Evolutionary conservation across 768 basidiomycete genomes (phyloP).

Genomic region (Termitomyces sp.): DNA sequence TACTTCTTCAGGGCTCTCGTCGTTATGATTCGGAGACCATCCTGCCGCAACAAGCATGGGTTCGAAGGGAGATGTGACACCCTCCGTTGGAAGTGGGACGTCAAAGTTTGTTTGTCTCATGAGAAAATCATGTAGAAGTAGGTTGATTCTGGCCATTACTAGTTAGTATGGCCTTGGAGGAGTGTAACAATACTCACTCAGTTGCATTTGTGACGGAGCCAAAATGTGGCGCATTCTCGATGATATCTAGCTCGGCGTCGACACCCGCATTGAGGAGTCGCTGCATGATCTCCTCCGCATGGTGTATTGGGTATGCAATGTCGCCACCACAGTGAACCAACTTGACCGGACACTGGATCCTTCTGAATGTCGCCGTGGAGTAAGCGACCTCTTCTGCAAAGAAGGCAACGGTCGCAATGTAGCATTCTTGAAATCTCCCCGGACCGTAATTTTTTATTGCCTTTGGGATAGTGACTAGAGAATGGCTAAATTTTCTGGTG

Average conservation of each 20-base stretch:
- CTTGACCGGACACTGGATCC: conserved; percentile 24
- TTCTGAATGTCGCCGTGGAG: conserved; percentile 16
- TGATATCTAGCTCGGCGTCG: conserved; percentile 18
- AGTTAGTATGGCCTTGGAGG: background rate
- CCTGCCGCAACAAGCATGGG: conserved; percentile 20
- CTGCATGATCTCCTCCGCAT: conserved; percentile 20
- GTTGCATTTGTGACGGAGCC: conserved; percentile 28
- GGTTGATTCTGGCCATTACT: conserved; percentile 20
- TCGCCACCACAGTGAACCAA: conserved; percentile 30
- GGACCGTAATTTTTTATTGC: conserved; percentile 20
- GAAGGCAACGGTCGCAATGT: conserved; percentile 27
- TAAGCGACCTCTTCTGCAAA: conserved; percentile 22
- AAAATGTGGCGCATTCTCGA: conserved; percentile 31
- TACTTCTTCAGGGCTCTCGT: conserved; percentile 20
- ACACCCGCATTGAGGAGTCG: conserved; percentile 22
- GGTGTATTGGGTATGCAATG: conserved; percentile 28
- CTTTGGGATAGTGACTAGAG: conserved; percentile 16
- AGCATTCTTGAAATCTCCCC: conserved; percentile 24
- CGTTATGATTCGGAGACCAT: conserved; percentile 11
- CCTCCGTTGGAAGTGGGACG: conserved; percentile 18
- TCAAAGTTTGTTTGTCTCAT: conserved; percentile 15
- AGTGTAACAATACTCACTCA: conserved; percentile 15
- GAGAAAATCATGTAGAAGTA: conserved; percentile 25
- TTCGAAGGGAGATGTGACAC: conserved; percentile 26
- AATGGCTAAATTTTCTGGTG: conserved; percentile 15